These are phyloP conservation scores for Penicillium sp. DNA, from an alignment of 2,329 filamentous ascomycete genomes.

Conservation along the genomic window DNA sequence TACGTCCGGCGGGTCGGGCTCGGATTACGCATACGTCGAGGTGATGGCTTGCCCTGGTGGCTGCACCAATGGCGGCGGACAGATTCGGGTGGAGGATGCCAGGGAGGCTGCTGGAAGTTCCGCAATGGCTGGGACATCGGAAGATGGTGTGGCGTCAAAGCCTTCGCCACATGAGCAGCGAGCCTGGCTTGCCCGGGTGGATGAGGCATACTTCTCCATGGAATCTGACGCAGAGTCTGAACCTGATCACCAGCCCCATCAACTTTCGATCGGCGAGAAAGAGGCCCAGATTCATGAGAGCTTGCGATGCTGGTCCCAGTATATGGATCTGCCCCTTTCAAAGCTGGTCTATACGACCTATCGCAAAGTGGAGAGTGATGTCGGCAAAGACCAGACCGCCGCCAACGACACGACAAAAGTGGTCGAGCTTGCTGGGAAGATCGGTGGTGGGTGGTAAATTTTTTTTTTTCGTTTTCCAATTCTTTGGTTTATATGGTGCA, in stretches of 20 bases:
- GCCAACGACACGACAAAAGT: slow-evolving; percentile 78
- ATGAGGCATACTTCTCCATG: slow-evolving; percentile 88
- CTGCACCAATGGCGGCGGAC: slow-evolving; percentile 95
- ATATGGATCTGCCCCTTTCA: slow-evolving; percentile 72
- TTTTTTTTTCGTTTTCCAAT: slow-evolving; percentile 1
- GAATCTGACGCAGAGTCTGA: slow-evolving; percentile 60
- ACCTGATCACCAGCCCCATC: slow-evolving; percentile 35
- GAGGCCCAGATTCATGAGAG: slow-evolving; percentile 62
- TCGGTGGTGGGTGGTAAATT: slow-evolving; percentile 87
- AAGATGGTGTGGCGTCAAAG: slow-evolving; percentile 51
- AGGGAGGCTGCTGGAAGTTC: slow-evolving; percentile 33
- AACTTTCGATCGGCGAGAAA: slow-evolving; percentile 35
- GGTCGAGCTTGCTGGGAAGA: slow-evolving; percentile 85
- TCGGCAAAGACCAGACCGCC: slow-evolving; percentile 72
- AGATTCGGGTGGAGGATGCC: slow-evolving; percentile 88
- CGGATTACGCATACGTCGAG: slow-evolving; percentile 91
- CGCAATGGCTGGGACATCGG: slow-evolving; percentile 31
- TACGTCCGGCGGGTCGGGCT: slow-evolving; percentile 37
- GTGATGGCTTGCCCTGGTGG: slow-evolving; percentile 99
- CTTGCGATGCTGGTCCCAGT: slow-evolving; percentile 75
- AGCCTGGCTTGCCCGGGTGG: slow-evolving; percentile 79
- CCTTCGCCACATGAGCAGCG: slow-evolving; percentile 81
- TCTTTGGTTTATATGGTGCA: slow-evolving; percentile 22
- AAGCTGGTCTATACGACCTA: slow-evolving; percentile 85
- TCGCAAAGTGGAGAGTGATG: slow-evolving; percentile 90